Percentiles rank a stretch among this genome's conserved stretches.
These are phyloP conservation scores for Lentinula aciculospora DNA, from an alignment of 768 basidiomycete species.

Conservation along the genomic window DNA sequence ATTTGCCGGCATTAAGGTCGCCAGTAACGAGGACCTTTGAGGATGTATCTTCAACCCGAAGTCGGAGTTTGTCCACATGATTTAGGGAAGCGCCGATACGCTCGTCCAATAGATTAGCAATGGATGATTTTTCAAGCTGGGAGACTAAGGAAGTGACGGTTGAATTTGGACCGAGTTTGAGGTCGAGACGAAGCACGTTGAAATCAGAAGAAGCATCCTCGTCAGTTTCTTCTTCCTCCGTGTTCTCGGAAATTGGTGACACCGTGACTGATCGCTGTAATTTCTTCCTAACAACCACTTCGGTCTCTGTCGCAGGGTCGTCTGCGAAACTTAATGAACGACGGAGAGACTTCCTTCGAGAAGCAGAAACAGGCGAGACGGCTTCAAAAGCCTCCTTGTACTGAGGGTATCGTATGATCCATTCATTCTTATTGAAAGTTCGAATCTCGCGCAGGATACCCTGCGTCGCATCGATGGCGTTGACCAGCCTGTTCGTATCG, in stretches of 20 bases:
- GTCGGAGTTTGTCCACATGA: slow-evolving; percentile 81
- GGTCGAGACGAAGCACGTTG: slow-evolving; percentile 85
- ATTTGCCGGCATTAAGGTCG: slow-evolving; percentile 97
- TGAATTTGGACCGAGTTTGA: slow-evolving; percentile 79
- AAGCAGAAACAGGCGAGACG: slow-evolving; percentile 21
- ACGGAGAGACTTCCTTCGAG: slow-evolving; percentile 38
- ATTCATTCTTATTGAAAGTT: slow-evolving; percentile 78
- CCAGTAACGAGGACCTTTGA: slow-evolving; percentile 98
- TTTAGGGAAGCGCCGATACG: slow-evolving; percentile 67
- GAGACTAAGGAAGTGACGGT: slow-evolving; percentile 71
- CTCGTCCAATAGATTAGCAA: slow-evolving; percentile 87
- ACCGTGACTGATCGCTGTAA: slow-evolving; percentile 57
- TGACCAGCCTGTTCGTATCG: slow-evolving; percentile 50
- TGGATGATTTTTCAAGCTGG: slow-evolving; percentile 88
- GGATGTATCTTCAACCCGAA: slow-evolving; percentile 84
- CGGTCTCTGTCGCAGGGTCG: slow-evolving; percentile 62
- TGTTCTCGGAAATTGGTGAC: slow-evolving; percentile 42
- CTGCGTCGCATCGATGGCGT: slow-evolving; percentile 71
- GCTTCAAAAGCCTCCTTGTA: slow-evolving; percentile 42
- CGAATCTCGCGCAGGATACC: slow-evolving; percentile 64
- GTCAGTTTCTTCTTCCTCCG: slow-evolving; percentile 31
- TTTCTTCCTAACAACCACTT: slow-evolving; percentile 52
- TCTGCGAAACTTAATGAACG: slow-evolving; percentile 84
- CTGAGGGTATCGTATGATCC: slow-evolving; percentile 87
- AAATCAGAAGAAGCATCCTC: slow-evolving; percentile 54